These are phyloP conservation scores for Trichoderma sp. DNA, from an alignment of 2,329 filamentous ascomycete genomes.

Conservation along the genomic window DNA sequence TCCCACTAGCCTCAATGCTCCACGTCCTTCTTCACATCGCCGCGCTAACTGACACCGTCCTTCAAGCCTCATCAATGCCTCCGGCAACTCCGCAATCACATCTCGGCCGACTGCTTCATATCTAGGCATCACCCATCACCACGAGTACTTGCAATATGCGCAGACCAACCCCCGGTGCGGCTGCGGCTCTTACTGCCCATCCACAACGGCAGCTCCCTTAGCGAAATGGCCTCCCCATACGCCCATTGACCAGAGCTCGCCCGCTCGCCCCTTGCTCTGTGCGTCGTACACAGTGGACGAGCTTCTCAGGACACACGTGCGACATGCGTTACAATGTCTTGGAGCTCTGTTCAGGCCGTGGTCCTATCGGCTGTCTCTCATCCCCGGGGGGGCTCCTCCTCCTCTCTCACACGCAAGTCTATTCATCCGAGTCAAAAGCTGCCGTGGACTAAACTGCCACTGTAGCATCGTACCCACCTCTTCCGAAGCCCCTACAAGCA, in stretches of 20 bases:
- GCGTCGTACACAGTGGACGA: background rate
- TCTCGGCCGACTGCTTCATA: background rate
- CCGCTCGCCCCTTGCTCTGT: background rate
- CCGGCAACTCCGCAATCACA: slow-evolving; percentile 21
- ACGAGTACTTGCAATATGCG: background rate
- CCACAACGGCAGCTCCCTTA: background rate
- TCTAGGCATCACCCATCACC: slow-evolving; percentile 2
- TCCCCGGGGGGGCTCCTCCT: background rate
- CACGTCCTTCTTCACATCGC: background rate
- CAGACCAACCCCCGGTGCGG: background rate
- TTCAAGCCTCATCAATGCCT: background rate
- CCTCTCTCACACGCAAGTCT: background rate
- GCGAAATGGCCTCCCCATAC: background rate
- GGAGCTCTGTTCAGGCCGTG: background rate
- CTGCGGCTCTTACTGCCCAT: background rate
- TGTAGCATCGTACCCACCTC: slow-evolving; percentile 1
- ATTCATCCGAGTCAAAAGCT: background rate
- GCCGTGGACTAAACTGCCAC: background rate
- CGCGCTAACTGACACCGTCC: slow-evolving; percentile 5
- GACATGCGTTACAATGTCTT: slow-evolving; percentile 14
- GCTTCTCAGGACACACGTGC: slow-evolving; percentile 5
- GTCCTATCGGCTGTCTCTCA: no score
- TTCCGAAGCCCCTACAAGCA: background rate
- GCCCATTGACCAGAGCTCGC: background rate
- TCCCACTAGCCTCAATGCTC: background rate